Base-by-base conservation (phyloP, 768 basidiomycete genomes). In the Naganishia vaughanmartiniae region DNA sequence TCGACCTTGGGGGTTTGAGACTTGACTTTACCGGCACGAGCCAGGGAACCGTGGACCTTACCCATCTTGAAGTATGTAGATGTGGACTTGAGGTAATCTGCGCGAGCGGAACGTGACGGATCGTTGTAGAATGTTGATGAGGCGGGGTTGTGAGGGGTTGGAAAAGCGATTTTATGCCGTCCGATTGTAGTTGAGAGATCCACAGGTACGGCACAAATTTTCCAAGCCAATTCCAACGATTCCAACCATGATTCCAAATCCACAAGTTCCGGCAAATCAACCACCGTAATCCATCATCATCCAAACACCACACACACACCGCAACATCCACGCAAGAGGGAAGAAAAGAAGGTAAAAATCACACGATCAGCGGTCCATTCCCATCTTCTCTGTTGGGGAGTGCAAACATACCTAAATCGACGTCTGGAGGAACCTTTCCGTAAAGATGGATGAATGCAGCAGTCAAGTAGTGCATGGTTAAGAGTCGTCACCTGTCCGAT, bases 21-120 rank as follows among this genome's bases (percentile, higher is more conserved):
- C 85, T 93, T 96, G 87, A 97, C 95, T 88, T 98, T 97, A 83
- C 94, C 94, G 82, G 93, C 93, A 87, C 93, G 93, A 85, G 93
- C 93, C 85, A 95, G 93, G 83, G 93, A 97, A 83, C 93, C 93
- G 90, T 97, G 93, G 85, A 95, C 93, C 77, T 80, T 80, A 75
- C 79, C 79, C 79, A 80, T 80, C 65, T 70, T 80, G 79, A 69
- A 30, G 54, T 42, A 48, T 69, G 51, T 53, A 42, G 68, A 69
- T 58, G 60, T 45, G 31, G 48, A 51, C 60, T 63, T 63, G 60
- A 58, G 31, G n/a, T n/a, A 36, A 36, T 36, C 57, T 58, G 34
- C 34, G 34, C 31, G 56, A 14, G 56, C 17, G 28, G n/a, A 57
- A 57, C n/a, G 14, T 3, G 31, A 2, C 12, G 2, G 11, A 6